These are phyloP conservation scores for Jatropha multifida DNA, from an alignment of 441 rosid species.

Conservation along the genomic window DNA sequence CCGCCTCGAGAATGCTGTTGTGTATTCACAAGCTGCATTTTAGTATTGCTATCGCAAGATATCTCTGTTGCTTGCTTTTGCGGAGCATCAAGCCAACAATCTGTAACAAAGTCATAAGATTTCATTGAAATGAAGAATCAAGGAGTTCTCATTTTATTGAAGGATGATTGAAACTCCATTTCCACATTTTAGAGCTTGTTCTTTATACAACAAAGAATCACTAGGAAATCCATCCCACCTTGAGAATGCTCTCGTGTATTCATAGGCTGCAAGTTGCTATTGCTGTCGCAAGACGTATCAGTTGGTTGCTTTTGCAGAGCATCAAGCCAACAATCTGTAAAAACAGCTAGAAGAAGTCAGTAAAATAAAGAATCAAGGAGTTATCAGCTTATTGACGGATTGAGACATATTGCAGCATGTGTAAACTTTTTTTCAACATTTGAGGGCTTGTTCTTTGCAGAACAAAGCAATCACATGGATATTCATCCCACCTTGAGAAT, in stretches of 20 bases:
- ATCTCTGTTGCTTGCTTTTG: slow-evolving; percentile 28
- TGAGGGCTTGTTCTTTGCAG: too few relatives aligned
- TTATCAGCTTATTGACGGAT: too few relatives aligned
- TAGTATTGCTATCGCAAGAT: slow-evolving; percentile 8
- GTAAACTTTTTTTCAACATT: neutral
- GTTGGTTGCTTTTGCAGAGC: slow-evolving; percentile 29
- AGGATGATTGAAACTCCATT: neutral
- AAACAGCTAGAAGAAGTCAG: slow-evolving; percentile 1
- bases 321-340: slow-evolving; percentile 33
- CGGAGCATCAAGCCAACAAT: slow-evolving; percentile 24
- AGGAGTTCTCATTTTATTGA: neutral
- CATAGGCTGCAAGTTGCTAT: neutral
- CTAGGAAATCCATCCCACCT: slow-evolving; percentile 23
- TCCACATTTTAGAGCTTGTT: too few relatives aligned
- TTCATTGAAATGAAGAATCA: neutral
- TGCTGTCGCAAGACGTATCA: slow-evolving; percentile 15
- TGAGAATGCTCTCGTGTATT: slow-evolving; percentile 16
- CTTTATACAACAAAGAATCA: slow-evolving; percentile 38
- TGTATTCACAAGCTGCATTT: neutral
- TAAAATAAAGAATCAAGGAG: neutral
- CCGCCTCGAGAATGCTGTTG: slow-evolving; percentile 15
- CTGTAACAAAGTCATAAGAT: slow-evolving; percentile 29
- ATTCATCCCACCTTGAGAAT: neutral
- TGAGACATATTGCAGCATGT: too few relatives aligned
- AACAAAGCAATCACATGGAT: slow-evolving; percentile 51